Evolutionary conservation across 345 rosid species (phyloP).

Genomic region (Eucalyptus sideroxylon): DNA sequence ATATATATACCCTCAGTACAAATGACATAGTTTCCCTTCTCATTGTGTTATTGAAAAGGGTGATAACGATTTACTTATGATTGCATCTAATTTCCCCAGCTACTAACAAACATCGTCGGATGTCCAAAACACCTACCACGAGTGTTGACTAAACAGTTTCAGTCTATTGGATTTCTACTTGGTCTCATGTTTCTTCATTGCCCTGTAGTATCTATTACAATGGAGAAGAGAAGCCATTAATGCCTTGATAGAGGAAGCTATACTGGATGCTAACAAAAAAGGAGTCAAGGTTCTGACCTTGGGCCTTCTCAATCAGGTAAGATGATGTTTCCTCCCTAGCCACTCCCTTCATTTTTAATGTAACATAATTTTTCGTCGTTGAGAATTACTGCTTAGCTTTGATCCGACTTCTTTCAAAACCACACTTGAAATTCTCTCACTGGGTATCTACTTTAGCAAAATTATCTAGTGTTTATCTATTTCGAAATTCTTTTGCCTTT

Average conservation of each 20-base stretch:
- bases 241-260: constrained; percentile 16
- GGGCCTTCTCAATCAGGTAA: constrained; percentile 35
- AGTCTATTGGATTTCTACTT: background rate
- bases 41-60: background rate
- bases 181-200: background rate
- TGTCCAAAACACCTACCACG: background rate
- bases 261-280: constrained; percentile 15
- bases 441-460: background rate
- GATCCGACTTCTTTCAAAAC: background rate
- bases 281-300: constrained; percentile 21
- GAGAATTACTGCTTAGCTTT: background rate
- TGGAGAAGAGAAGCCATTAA: constrained; percentile 10
- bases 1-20: background rate
- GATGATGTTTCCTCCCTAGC: background rate
- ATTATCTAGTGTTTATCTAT: background rate
- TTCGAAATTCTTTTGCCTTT: background rate
- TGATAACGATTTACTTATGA: background rate
- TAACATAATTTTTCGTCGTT: background rate
- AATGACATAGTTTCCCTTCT: background rate
- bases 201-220: constrained; percentile 1
- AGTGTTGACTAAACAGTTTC: too few relatives aligned
- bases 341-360: background rate
- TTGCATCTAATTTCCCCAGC: background rate
- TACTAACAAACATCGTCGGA: background rate
- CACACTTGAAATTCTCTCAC: background rate